Percentiles rank a stretch among this genome's conserved stretches.
Conservation (phyloP, 768 basidiomycete genomes). For the Boletus coccyginus region DNA sequence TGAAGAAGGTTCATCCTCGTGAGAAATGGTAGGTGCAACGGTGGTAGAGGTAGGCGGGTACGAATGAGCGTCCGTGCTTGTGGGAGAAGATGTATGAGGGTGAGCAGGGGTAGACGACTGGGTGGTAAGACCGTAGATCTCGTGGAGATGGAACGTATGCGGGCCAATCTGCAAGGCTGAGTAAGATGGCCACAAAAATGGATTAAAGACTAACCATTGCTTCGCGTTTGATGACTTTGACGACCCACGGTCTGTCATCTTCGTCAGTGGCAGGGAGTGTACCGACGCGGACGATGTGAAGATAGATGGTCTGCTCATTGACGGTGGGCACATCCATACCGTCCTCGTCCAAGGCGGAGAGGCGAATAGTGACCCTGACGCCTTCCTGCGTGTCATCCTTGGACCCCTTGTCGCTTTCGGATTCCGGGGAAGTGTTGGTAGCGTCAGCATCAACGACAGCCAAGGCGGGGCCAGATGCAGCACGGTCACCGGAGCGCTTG, state of each 20-base stretch:
- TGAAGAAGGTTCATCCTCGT: conserved; percentile 71
- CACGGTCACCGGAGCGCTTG: conserved; percentile 48
- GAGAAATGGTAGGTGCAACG: conserved; percentile 25
- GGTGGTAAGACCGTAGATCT: conserved; percentile 88
- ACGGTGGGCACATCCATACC: conserved; percentile 62
- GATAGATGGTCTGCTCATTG: conserved; percentile 88
- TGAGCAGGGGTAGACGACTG: conserved; percentile 38
- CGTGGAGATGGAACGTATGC: conserved; percentile 93
- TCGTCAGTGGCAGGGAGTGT: conserved; percentile 36
- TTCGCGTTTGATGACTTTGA: conserved; percentile 90
- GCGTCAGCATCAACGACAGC: conserved; percentile 73
- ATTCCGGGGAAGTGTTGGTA: conserved; percentile 27
- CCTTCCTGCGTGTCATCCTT: conserved; percentile 57
- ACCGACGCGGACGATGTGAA: conserved; percentile 78
- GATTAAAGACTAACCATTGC: conserved; percentile 54
- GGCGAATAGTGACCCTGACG: conserved; percentile 72
- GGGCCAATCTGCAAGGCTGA: conserved; percentile 68
- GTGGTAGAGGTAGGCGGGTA: conserved; percentile 41
- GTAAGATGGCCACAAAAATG: not conserved
- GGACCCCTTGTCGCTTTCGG: conserved; percentile 41
- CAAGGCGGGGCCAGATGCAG: conserved; percentile 73
- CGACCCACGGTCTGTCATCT: conserved; percentile 82
- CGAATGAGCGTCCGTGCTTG: conserved; percentile 39
- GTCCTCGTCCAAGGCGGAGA: conserved; percentile 79
- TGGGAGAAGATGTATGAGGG: conserved; percentile 38